Evolutionary conservation across 1,139 yeast species (phyloP).

Genomic region (Kazachstania sp.): DNA sequence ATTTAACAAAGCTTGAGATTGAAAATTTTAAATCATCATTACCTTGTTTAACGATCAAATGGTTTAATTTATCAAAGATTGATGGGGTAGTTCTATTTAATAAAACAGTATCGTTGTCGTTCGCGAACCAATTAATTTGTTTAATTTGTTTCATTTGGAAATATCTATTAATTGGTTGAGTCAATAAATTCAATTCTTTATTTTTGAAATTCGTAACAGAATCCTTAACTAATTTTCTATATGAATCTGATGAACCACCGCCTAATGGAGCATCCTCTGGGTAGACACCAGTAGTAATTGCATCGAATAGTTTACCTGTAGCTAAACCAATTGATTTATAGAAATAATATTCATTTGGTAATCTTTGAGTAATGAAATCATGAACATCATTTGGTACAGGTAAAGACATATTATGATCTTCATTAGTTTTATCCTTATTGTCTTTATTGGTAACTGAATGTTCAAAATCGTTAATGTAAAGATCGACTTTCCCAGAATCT

Average conservation of each 20-base stretch:
- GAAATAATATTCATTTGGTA: slow-evolving; percentile 80
- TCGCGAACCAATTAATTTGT: slow-evolving; percentile 54
- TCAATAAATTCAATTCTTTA: slow-evolving; percentile 55
- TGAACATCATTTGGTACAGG: slow-evolving; percentile 65
- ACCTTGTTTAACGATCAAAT: slow-evolving; percentile 32
- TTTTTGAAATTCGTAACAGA: slow-evolving; percentile 45
- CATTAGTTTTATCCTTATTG: not conserved
- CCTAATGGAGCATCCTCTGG: slow-evolving; percentile 66
- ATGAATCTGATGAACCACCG: slow-evolving; percentile 51
- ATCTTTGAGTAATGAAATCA: slow-evolving; percentile 72
- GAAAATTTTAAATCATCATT: slow-evolving; percentile 18
- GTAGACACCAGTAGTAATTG: slow-evolving; percentile 57
- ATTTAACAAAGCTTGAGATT: slow-evolving; percentile 22
- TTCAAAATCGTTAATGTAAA: slow-evolving; percentile 33
- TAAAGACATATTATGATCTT: not conserved
- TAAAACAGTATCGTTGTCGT: slow-evolving; percentile 37
- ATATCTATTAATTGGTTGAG: slow-evolving; percentile 72
- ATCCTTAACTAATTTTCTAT: slow-evolving; percentile 45
- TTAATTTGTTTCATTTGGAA: slow-evolving; percentile 68
- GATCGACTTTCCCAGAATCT: slow-evolving; percentile 58
- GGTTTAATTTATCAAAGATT: slow-evolving; percentile 34
- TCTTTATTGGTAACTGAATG: not conserved
- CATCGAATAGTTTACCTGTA: slow-evolving; percentile 56
- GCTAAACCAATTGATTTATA: slow-evolving; percentile 74
- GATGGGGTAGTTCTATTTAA: slow-evolving; percentile 49